Evolutionary conservation across 1,139 yeast species (phyloP).

Genomic region (Suzukiozyma palmioleophila): DNA sequence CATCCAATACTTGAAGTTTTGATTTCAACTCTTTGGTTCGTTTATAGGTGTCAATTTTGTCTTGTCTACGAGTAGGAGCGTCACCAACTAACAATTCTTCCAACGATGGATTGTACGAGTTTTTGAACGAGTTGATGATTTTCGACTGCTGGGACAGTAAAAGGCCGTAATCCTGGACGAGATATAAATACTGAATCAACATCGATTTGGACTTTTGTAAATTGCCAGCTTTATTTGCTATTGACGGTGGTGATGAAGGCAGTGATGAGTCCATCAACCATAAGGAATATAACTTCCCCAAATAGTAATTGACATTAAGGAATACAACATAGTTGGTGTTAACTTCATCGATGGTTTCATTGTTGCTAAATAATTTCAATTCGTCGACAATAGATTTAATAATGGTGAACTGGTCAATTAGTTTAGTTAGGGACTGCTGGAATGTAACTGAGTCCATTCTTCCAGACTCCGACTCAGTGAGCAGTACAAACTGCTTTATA

Average conservation of each 20-base stretch:
- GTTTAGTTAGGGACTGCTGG: constrained; percentile 18
- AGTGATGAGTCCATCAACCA: constrained; percentile 7
- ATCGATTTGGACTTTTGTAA: constrained; percentile 38
- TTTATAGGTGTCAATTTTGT: constrained; percentile 67
- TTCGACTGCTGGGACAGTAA: constrained; percentile 34
- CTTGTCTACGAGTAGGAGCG: constrained; percentile 58
- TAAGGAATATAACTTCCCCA: constrained; percentile 33
- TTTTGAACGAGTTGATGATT: constrained; percentile 37
- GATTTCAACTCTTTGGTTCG: constrained; percentile 51
- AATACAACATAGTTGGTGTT: constrained; percentile 54
- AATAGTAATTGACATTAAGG: constrained; percentile 46
- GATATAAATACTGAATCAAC: constrained; percentile 41
- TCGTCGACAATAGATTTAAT: constrained; percentile 23
- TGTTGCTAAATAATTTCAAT: constrained; percentile 52
- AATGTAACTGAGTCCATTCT: constrained; percentile 24
- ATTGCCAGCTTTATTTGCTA: constrained; percentile 31
- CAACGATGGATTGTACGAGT: constrained; percentile 36
- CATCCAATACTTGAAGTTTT: constrained; percentile 37
- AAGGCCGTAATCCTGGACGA: constrained; percentile 36
- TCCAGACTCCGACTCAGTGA: constrained; percentile 8
- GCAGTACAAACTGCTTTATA: constrained; percentile 7
- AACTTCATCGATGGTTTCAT: constrained; percentile 56
- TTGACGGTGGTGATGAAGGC: constrained; percentile 12
- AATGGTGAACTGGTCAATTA: constrained; percentile 25
- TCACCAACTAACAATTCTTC: constrained; percentile 31